Evolutionary conservation across 2,329 filamentous ascomycete genomes (phyloP).

Genomic region (Hymenoscyphus occultus): DNA sequence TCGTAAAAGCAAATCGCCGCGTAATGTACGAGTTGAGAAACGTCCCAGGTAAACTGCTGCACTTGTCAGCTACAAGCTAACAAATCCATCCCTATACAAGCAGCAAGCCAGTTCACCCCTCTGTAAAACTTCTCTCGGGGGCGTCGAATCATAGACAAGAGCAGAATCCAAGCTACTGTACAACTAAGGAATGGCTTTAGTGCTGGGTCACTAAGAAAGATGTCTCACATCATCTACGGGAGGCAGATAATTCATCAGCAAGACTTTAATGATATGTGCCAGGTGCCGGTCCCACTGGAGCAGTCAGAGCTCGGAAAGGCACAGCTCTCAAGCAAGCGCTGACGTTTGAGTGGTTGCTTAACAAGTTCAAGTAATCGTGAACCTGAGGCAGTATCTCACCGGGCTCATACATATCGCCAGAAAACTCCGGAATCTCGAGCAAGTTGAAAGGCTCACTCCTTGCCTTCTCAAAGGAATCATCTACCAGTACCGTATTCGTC

Average conservation of each 20-base stretch:
- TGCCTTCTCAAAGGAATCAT: constrained; percentile 81
- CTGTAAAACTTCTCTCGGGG: background rate
- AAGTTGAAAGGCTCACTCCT: constrained; percentile 80
- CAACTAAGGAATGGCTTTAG: background rate
- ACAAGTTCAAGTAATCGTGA: constrained; percentile 58
- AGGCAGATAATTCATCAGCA: background rate
- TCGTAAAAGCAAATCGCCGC: background rate
- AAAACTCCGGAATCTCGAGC: constrained; percentile 76
- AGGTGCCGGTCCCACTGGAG: constrained; percentile 1
- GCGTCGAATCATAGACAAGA: background rate
- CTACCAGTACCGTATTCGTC: constrained; percentile 83
- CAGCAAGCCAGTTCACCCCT: background rate
- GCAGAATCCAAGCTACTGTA: background rate
- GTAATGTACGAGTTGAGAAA: constrained; percentile 1
- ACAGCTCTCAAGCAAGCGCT: constrained; percentile 55
- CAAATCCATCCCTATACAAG: constrained; percentile 9
- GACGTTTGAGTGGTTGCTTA: constrained; percentile 56
- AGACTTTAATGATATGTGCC: background rate
- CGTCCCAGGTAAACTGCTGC: background rate
- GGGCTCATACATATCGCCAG: constrained; percentile 43
- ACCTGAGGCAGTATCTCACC: constrained; percentile 52
- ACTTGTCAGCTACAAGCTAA: constrained; percentile 3
- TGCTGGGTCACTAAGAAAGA: constrained; percentile 1
- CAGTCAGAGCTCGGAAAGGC: constrained; percentile 45
- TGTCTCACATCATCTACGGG: background rate